Base-by-base conservation (phyloP, 805 yeast species). In the Huiozyma naganishii region DNA sequence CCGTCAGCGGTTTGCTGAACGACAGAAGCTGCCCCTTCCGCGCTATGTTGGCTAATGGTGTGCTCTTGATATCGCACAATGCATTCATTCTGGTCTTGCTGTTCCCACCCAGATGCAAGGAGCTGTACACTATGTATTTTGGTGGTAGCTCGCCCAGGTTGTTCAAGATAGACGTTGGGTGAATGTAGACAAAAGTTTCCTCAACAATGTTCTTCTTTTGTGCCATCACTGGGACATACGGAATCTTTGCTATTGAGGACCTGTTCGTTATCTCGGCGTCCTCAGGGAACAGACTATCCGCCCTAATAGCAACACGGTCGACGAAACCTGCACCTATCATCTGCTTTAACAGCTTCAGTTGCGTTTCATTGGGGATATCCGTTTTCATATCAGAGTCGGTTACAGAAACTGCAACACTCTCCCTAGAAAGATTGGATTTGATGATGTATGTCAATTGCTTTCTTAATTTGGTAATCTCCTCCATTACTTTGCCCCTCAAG, bases 261-360 rank as follows among this genome's bases (percentile, higher is more conserved):
- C 73, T 79, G 48, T 81, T 82, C 1, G 81, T 67, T 4, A 81
- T 62, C 39, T 64, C 68, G 6, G 77, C 69, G 13, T 83, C 95
- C 1, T 79, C 68, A 13, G 84, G 78, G 6, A 79, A 64, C 30
- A 78, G 52, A n/a, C 45, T 47, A 55, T 89, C 97, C 1, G 86
- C 89, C 48, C 97, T 71, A 11, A 86, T 74, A 1, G 95, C 95
- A 23, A 90, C 74, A 57, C 85, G 95, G 61, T 92, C 99, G 35
- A 92, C 72, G 54, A 84, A 92, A 0, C 97, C 98, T 0, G 97
- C 81, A 6, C 95, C 76, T 4, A 90, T 70, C 79, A 92, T 89
- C 64, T 92, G 99, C 56, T 87, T 89, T 48, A 92, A 63, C 0
- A 92, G 83, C 42, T 77, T 73, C 5, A 87, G 58, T 64, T 92